Evolutionary conservation across 176 grass and related monocot genomes (phyloP).

Genomic region (Pharus latifolius): DNA sequence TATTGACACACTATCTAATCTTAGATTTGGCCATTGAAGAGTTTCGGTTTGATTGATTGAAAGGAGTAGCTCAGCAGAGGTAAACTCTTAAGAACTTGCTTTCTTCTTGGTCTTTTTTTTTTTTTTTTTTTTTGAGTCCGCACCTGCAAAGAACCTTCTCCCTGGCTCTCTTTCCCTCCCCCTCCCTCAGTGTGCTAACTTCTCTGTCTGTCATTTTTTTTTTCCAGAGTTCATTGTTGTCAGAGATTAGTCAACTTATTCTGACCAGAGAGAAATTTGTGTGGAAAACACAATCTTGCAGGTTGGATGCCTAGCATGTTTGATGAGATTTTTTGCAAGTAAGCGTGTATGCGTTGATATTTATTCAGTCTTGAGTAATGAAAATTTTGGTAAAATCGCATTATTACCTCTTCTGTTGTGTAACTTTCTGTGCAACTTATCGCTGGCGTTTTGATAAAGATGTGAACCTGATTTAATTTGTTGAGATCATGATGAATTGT

Average conservation of each 20-base stretch:
- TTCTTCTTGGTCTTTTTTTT: not conserved
- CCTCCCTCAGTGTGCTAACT: not conserved
- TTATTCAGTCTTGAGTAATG: too few species aligned
- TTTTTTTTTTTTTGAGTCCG: too few species aligned
- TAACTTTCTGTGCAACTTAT: not conserved
- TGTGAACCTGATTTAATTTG: not conserved
- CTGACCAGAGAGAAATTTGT: too few species aligned
- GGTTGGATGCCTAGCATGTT: too few species aligned
- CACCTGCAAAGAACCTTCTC: too few species aligned
- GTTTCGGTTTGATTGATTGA: conserved; percentile 35
- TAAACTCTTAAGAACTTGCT: not conserved
- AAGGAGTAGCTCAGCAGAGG: conserved; percentile 18
- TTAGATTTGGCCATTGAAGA: conserved; percentile 45
- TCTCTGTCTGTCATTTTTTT: not conserved
- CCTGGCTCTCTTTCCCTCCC: not conserved
- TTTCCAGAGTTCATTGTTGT: not conserved
- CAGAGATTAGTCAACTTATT: too few species aligned
- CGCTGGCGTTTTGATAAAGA: not conserved
- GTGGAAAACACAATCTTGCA: too few species aligned
- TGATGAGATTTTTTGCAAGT: too few species aligned
- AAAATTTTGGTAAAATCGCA: too few species aligned
- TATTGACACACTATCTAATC: conserved; percentile 7
- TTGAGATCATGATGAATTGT: not conserved
- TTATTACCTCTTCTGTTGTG: too few species aligned
- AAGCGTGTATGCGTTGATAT: too few species aligned